Conservation (phyloP, 2,329 filamentous ascomycete genomes). For the Talaromyces marneffei region DNA sequence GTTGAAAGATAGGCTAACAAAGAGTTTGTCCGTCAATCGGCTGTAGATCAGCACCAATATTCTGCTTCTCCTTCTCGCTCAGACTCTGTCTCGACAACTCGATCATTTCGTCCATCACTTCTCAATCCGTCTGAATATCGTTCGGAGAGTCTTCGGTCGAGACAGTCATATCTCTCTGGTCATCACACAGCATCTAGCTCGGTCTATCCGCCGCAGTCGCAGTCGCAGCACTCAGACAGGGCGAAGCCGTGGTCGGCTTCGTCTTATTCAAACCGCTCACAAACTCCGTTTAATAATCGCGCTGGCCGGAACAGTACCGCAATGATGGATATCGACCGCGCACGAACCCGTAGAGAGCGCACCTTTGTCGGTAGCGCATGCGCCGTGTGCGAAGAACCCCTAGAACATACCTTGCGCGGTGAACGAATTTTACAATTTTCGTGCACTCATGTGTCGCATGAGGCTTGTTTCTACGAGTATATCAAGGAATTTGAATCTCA, state of each 20-base stretch:
- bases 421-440: constrained; percentile 94
- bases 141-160: constrained; percentile 8
- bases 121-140: constrained; percentile 3
- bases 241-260: constrained; percentile 18
- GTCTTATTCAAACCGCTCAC: constrained; percentile 27
- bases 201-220: constrained; percentile 19
- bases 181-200: constrained; percentile 5
- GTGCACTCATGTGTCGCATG: constrained; percentile 93
- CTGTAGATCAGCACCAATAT: constrained; percentile 1
- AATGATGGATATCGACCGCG: constrained; percentile 69
- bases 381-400: constrained; percentile 90
- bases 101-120: constrained; percentile 12
- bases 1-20: constrained; percentile 2
- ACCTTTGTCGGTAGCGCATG: constrained; percentile 95
- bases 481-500: constrained; percentile 92
- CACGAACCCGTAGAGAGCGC: constrained; percentile 74
- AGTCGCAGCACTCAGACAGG: constrained; percentile 11
- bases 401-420: constrained; percentile 90
- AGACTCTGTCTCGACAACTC: constrained; percentile 11
- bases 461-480: constrained; percentile 98
- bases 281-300: constrained; percentile 33
- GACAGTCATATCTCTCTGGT: constrained; percentile 11
- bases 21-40: constrained; percentile 1
- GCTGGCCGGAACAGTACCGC: constrained; percentile 50
- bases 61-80: constrained; percentile 5